Base-by-base conservation (phyloP, 2,329 filamentous ascomycete genomes). In the Colletotrichum orchidophilum region DNA sequence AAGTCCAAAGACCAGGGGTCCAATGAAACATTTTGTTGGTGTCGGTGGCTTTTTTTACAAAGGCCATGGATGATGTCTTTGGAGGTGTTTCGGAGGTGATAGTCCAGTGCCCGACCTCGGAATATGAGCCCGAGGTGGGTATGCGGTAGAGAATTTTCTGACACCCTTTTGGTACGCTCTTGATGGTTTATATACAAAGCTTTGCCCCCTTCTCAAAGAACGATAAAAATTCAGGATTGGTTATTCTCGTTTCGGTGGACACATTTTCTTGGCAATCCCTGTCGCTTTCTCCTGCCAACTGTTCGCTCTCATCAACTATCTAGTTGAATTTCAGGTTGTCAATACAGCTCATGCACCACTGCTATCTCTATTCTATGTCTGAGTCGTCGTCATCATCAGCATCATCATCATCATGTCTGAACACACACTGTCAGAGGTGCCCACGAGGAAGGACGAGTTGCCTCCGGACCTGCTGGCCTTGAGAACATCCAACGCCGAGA, bases 401-500 rank as follows among this genome's bases (percentile, higher is more conserved):
- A 3, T 27, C 63, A 26, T 31, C 1, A 29, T 35, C 58, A 62
- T 63, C 53, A 71, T 69, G 64, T 69, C 69, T 24, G 59, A 68
- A 21, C 58, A 71, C 29, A 59, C 69, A 0, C 26, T 71, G 18
- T 71, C 69, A 27, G 64, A 58, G 24, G 69, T 63, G 18, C 64
- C 64, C 26, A 71, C 69, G 46, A 59, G 69, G 35, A 35, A 26
- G 13, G 69, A 71, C 35, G 65, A 69, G 18, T 2, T 53, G 18
- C 69, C 64, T 9, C 42, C 69, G 2, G 64, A 71, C 27, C 8
- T 71, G 21, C 24, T 71, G 1, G 64, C 69, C 2, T 18, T 71
- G 21, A 59, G 46, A 2, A 71, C 69, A 3, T 71, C 69, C 64
- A 71, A 71, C 53, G 69, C 69, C 21, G 69, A 71, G 33, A 71